A percentile compares a stretch with the other conserved stretches of the same genome.
phyloP scores from a whole-genome alignment of 306 rosid species.

The Senna tora region DNA sequence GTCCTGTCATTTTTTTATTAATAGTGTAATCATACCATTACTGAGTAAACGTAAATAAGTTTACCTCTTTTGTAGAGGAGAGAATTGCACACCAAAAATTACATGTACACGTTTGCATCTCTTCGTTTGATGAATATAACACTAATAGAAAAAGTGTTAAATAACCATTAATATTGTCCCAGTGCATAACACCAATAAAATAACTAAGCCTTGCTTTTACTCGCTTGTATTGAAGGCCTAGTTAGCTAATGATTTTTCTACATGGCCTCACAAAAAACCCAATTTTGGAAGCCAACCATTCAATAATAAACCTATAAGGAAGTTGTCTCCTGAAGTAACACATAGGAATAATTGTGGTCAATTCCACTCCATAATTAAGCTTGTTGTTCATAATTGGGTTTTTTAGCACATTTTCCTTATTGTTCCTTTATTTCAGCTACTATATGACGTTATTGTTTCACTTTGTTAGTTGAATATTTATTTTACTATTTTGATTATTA shows the following conservation, averaged over 20 bases:
- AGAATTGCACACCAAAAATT: constrained; percentile 78
- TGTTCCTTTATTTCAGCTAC: too few relatives aligned
- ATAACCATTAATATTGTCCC: constrained; percentile 20
- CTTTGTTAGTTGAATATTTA: too few relatives aligned
- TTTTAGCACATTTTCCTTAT: too few relatives aligned
- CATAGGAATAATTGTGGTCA: constrained; percentile 31
- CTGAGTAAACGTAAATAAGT: constrained; percentile 30
- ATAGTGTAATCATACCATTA: constrained; percentile 7
- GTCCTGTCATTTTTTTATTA: background rate
- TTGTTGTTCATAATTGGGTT: constrained; percentile 63
- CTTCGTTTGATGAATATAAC: constrained; percentile 81
- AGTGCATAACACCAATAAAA: constrained; percentile 9
- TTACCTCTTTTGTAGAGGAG: constrained; percentile 66
- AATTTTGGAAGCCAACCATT: constrained; percentile 81
- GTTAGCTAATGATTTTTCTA: constrained; percentile 67
- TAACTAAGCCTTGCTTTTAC: constrained; percentile 40
- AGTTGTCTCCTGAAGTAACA: constrained; percentile 59
- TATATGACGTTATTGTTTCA: too few relatives aligned
- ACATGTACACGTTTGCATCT: constrained; percentile 58
- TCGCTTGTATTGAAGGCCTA: constrained; percentile 80
- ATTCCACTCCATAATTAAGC: constrained; percentile 68
- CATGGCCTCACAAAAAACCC: constrained; percentile 51
- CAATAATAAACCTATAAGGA: constrained; percentile 68
- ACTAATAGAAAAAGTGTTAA: constrained; percentile 55
- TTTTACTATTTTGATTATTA: too few relatives aligned